A percentile compares a stretch with the other conserved stretches of the same genome.
phyloP scores from a whole-genome alignment of 805 yeast species.

The Wickerhamomyces canadensis region DNA sequence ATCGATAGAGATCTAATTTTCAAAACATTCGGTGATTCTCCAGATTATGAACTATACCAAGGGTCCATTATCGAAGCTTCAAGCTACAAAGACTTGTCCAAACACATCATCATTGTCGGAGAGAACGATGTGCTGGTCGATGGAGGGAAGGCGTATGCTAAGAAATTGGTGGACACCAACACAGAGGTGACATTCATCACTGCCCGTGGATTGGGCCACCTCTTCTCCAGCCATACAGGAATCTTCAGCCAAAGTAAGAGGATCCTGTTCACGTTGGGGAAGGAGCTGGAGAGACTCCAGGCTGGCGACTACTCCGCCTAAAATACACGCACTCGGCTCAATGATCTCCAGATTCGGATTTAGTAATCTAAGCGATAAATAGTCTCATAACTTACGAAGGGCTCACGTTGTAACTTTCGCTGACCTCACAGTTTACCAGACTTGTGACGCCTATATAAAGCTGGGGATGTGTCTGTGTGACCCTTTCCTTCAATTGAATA shows the following conservation, averaged over 20 bases:
- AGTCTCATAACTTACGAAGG: too few species aligned
- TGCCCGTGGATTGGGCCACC: neutral
- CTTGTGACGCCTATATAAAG: too few species aligned
- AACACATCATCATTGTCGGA: constrained; percentile 1
- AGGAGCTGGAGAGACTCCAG: neutral
- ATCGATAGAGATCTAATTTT: neutral
- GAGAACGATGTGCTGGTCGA: constrained; percentile 1
- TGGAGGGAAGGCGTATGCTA: constrained; percentile 1
- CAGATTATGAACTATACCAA: constrained; percentile 1
- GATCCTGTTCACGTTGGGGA: neutral
- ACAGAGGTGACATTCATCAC: neutral
- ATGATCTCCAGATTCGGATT: too few species aligned
- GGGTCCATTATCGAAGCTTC: neutral
- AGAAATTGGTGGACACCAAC: constrained; percentile 1
- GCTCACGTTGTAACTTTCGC: too few species aligned
- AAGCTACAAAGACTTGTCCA: neutral
- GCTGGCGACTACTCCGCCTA: neutral
- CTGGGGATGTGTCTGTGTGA: too few species aligned
- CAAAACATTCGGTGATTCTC: neutral
- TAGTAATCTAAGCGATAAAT: too few species aligned
- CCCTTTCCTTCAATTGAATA: too few species aligned
- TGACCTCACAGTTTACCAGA: too few species aligned
- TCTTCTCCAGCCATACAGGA: neutral
- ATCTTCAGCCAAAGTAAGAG: neutral
- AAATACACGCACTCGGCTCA: too few species aligned